These are phyloP conservation scores for Aspergillus flavus DNA, from an alignment of 2,329 filamentous ascomycete genomes.

Conservation along the genomic window DNA sequence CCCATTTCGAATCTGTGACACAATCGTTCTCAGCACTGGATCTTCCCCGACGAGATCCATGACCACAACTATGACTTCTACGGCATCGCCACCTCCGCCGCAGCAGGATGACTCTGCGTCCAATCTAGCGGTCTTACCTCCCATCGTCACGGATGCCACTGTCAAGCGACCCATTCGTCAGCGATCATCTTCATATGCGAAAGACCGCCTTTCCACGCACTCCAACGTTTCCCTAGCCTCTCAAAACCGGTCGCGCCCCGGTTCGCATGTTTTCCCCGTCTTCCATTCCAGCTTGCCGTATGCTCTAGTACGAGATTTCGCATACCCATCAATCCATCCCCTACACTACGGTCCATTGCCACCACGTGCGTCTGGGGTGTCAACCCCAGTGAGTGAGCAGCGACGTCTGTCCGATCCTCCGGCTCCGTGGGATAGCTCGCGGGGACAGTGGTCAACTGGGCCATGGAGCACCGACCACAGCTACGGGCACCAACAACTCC, in stretches of 20 bases:
- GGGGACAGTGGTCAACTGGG: conserved; percentile 57
- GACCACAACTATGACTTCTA: conserved; percentile 41
- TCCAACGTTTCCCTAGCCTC: conserved; percentile 66
- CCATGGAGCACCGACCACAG: conserved; percentile 52
- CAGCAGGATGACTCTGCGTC: conserved; percentile 32
- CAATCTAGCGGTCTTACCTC: conserved; percentile 42
- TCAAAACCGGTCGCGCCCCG: conserved; percentile 69
- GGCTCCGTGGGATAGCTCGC: conserved; percentile 71
- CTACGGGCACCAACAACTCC: conserved; percentile 69
- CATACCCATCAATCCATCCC: conserved; percentile 79
- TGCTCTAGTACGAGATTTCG: conserved; percentile 93
- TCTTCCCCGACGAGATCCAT: conserved; percentile 23
- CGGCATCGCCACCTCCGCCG: conserved; percentile 33
- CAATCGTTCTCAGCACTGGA: conserved; percentile 17
- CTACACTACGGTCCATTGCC: conserved; percentile 93
- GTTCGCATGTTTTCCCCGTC: conserved; percentile 78
- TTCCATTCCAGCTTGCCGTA: conserved; percentile 86
- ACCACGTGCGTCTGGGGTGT: conserved; percentile 70
- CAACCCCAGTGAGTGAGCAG: conserved; percentile 81
- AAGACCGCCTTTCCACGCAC: conserved; percentile 81
- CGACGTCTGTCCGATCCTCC: conserved; percentile 79
- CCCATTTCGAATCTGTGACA: conserved; percentile 15
- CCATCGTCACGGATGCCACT: conserved; percentile 54
- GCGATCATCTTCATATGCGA: conserved; percentile 75
- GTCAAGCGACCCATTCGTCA: conserved; percentile 63